phyloP scores from a whole-genome alignment of 2,329 filamentous ascomycete species.

The Nemania sp. region DNA sequence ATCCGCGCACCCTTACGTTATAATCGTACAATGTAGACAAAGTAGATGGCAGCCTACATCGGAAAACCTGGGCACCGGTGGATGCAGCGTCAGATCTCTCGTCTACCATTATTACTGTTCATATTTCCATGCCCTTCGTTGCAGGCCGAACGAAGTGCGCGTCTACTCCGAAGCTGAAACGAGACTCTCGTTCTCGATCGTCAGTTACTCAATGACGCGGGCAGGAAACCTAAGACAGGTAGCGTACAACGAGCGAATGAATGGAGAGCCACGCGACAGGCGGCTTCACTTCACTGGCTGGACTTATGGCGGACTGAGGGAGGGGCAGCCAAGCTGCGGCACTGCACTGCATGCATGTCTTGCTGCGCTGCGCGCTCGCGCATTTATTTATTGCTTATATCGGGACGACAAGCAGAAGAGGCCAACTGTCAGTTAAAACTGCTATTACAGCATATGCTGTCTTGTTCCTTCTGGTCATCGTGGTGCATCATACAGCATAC shows the following conservation, averaged over 20 bases:
- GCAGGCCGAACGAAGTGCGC: constrained; percentile 11
- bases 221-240: too few relatives aligned
- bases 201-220: constrained; percentile 2
- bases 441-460: background rate
- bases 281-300: too few relatives aligned
- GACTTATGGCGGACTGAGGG: background rate
- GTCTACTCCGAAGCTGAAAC: constrained; percentile 26
- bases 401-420: constrained; percentile 7
- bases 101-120: background rate
- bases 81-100: background rate
- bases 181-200: constrained; percentile 13
- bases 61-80: background rate
- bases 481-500: background rate
- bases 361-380: constrained; percentile 10
- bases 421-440: constrained; percentile 4
- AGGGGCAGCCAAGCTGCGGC: constrained; percentile 20
- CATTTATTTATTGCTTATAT: constrained; percentile 2
- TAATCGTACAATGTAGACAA: constrained; percentile 7
- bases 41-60: background rate
- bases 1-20: constrained; percentile 1
- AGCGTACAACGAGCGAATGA: too few relatives aligned
- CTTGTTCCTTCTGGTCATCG: too few relatives aligned
- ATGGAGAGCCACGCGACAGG: constrained; percentile 7
- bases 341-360: constrained; percentile 16
- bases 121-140: background rate